phyloP scores from a whole-genome alignment of 768 basidiomycete genomes.

The Leccinum broughii region DNA sequence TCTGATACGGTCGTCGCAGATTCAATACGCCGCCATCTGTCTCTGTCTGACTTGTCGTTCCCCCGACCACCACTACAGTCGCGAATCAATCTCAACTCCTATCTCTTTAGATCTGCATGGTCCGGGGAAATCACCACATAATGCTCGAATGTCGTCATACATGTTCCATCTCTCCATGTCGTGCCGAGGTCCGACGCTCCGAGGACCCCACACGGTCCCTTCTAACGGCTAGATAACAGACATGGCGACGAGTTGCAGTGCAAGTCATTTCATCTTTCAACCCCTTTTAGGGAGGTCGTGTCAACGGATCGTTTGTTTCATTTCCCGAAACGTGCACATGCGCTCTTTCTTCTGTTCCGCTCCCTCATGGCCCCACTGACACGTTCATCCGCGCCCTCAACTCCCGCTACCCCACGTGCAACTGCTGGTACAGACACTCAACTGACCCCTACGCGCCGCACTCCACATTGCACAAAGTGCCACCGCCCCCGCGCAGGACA shows the following conservation, averaged over 20 bases:
- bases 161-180: neutral
- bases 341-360: neutral
- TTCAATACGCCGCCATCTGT: neutral
- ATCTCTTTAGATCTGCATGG: neutral
- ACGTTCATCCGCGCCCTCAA: conserved; percentile 34
- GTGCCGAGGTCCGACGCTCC: neutral
- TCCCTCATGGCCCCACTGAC: conserved; percentile 25
- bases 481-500: conserved; percentile 55
- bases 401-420: conserved; percentile 25
- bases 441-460: conserved; percentile 45
- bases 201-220: neutral
- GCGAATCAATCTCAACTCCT: conserved; percentile 3
- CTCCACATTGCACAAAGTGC: conserved; percentile 56
- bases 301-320: conserved; percentile 2
- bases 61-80: neutral
- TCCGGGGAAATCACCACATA: neutral
- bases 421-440: conserved; percentile 8
- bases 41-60: neutral
- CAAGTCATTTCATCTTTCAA: neutral
- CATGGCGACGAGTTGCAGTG: neutral
- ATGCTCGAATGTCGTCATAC: neutral
- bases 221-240: neutral
- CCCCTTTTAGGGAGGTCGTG: neutral
- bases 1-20: conserved; percentile 1
- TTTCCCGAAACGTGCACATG: neutral